Conservation (phyloP, 345 rosid species). For the Pugionium cornutum region DNA sequence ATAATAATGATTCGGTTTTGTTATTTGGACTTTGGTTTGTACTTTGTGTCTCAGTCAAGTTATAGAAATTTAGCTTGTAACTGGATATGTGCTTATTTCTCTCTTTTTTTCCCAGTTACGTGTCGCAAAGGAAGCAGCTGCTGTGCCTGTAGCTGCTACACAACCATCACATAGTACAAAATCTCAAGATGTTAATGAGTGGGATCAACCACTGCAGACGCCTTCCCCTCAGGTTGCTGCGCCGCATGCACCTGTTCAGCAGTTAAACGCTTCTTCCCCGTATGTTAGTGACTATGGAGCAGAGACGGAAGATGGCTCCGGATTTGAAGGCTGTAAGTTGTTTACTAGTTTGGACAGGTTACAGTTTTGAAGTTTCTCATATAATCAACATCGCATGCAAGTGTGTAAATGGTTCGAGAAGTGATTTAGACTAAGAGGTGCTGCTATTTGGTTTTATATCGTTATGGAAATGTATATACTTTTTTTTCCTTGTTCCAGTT, state of each 20-base stretch:
- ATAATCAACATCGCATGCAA: background rate
- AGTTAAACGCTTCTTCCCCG: conserved; percentile 46
- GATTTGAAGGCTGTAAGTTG: conserved; percentile 66
- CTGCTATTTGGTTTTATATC: background rate
- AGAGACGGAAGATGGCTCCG: conserved; percentile 51
- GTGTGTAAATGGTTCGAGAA: conserved; percentile 1
- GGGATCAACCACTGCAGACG: conserved; percentile 52
- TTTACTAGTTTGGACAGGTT: background rate
- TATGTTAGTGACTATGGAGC: conserved; percentile 54
- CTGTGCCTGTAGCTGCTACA: conserved; percentile 49
- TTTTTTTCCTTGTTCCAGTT: conserved; percentile 50
- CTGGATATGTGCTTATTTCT: conserved; percentile 6
- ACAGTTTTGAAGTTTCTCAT: background rate
- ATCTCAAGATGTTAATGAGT: conserved; percentile 58
- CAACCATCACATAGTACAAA: conserved; percentile 53
- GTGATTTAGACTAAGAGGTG: background rate
- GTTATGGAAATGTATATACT: conserved; percentile 1
- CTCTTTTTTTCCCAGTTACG: conserved; percentile 50
- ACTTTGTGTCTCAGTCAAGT: background rate
- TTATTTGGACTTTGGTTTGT: conserved; percentile 2
- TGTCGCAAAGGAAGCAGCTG: conserved; percentile 57
- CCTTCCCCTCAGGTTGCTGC: conserved; percentile 54
- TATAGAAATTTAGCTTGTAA: background rate
- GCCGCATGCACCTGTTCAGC: conserved; percentile 47
- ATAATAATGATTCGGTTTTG: background rate